Base-by-base conservation (phyloP, 495 filamentous ascomycete genomes). In the Ramalina intermedia region DNA sequence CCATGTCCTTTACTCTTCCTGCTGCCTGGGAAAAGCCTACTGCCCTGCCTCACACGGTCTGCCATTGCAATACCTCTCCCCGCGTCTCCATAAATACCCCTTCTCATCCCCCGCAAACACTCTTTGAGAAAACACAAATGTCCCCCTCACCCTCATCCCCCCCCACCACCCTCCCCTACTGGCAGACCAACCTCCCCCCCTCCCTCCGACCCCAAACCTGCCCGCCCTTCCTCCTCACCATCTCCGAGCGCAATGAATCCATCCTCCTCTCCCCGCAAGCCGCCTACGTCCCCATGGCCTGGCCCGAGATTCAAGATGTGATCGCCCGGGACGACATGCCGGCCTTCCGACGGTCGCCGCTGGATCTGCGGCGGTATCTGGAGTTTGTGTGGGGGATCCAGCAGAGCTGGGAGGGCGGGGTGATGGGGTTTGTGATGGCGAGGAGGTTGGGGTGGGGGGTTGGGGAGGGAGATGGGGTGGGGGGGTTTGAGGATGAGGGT, bases 101-200 rank as follows among this genome's bases (percentile, higher is more conserved):
- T 20, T 20, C 1, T 20, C 18, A 20, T 20, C 18, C 18, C 18
- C 18, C 18, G n/a, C n/a, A n/a, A n/a, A n/a, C n/a, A n/a, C n/a
- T 20, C 2, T 20, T 20, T 2, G 2, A 20, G 18, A 20, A 24
- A 24, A 1, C 4, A 24, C 23, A 24, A 24, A 24, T 24, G 23
- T 7, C 29, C 7, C 29, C 29, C 29, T 33, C 29, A 2, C 29
- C 29, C 7, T 11, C 7, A 7, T 33, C 29, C 29, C 12, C 29
- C 8, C 8, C 29, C 29, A 33, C 29, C 29, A 9, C 49, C 23
- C 58, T 81, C 16, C 82, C 84, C 1, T 94, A 81, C 68, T 94
- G 85, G 85, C 76, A 84, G 38, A 70, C 85, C 54, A 93, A 94
- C 61, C 63, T 91, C 14, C 81, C 83, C 4, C 66, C 61, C 16